Evolutionary conservation across 2,329 filamentous ascomycete species (phyloP).

Genomic region (Fusarium sp.): DNA sequence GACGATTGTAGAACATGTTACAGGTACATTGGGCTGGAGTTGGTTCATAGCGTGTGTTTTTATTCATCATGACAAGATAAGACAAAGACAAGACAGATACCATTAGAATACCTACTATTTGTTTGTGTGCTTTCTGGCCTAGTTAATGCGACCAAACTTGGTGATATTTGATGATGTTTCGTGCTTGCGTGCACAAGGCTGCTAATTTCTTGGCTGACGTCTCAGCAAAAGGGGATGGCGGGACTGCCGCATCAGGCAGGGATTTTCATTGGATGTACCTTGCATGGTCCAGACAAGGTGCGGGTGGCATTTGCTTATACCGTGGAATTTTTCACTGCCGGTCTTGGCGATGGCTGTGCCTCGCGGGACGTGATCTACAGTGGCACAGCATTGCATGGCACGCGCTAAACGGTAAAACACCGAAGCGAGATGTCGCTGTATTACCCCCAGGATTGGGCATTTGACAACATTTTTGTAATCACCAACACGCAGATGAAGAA

Average conservation of each 20-base stretch:
- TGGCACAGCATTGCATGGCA: background rate
- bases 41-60: constrained; percentile 42
- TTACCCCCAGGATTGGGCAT: too few species aligned
- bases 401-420: too few species aligned
- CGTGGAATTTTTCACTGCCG: constrained; percentile 1
- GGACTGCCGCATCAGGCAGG: background rate
- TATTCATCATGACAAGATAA: constrained; percentile 20
- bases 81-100: constrained; percentile 5
- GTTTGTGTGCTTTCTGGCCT: background rate
- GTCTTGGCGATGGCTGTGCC: constrained; percentile 19
- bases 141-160: background rate
- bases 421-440: too few species aligned
- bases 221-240: background rate
- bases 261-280: constrained; percentile 18
- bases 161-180: background rate
- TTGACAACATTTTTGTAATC: too few species aligned
- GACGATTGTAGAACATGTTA: constrained; percentile 30
- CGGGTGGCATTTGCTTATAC: background rate
- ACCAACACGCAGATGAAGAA: too few species aligned
- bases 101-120: background rate
- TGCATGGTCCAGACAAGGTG: constrained; percentile 4
- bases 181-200: constrained; percentile 1
- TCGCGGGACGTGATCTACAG: background rate
- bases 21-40: constrained; percentile 25
- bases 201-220: constrained; percentile 36